Evolutionary conservation across 1,139 yeast genomes (phyloP).

Genomic region (Wickerhamomyces sp.): DNA sequence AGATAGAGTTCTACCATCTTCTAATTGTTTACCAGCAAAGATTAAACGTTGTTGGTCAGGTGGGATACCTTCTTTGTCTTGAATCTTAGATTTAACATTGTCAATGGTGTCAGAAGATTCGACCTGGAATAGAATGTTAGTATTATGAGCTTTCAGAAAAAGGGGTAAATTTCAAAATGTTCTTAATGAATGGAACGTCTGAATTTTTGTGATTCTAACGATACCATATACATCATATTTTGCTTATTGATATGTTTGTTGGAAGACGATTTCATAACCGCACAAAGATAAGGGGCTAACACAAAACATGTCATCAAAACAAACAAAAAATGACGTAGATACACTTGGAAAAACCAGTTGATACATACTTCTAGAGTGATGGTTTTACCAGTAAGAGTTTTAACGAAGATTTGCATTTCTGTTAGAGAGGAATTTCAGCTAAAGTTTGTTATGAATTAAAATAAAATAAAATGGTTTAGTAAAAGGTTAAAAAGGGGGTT

Average conservation of each 20-base stretch:
- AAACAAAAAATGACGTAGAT: not conserved
- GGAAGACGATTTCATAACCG: not conserved
- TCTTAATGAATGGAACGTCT: not conserved
- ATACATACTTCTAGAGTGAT: conserved; percentile 35
- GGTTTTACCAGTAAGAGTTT: conserved; percentile 42
- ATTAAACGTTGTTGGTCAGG: conserved; percentile 86
- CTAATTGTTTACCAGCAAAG: conserved; percentile 42
- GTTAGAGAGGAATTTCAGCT: conserved; percentile 1
- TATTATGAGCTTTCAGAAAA: conserved; percentile 36
- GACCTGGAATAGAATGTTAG: conserved; percentile 54
- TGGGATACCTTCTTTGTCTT: conserved; percentile 89
- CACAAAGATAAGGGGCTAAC: conserved; percentile 48
- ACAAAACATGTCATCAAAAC: conserved; percentile 20
- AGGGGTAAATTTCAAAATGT: not conserved
- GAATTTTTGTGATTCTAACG: not conserved
- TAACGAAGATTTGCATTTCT: conserved; percentile 49
- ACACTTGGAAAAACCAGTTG: not conserved
- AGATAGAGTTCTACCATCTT: conserved; percentile 76
- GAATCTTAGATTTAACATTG: conserved; percentile 85
- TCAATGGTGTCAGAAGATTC: conserved; percentile 89
- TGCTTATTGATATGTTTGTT: not conserved
- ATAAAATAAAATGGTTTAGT: conserved; percentile 45
- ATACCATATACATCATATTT: not conserved
- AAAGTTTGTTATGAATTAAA: no score
- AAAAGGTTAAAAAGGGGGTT: conserved; percentile 23